A percentile compares a stretch with the other conserved stretches of the same genome.
phyloP scores from a whole-genome alignment of 306 rosid species.

The Cercis canadensis region DNA sequence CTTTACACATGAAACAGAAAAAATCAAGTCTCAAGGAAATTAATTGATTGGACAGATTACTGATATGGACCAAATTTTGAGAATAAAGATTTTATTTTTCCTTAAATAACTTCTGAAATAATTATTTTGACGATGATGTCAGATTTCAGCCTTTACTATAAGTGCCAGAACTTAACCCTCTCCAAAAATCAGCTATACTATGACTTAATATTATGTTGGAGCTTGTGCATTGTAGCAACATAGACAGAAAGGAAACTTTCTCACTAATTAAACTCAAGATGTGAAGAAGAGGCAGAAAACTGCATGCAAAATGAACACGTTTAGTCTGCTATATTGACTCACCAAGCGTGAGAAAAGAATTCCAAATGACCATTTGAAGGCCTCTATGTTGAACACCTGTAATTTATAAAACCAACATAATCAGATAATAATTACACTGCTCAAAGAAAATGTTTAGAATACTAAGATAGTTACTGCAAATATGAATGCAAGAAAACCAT shows the following conservation, averaged over 20 bases:
- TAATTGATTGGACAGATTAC: neutral
- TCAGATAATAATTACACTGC: slow-evolving; percentile 11
- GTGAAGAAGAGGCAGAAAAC: slow-evolving; percentile 21
- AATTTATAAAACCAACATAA: slow-evolving; percentile 41
- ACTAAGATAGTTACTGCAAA: neutral
- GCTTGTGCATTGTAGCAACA: neutral
- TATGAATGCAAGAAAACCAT: slow-evolving; percentile 1
- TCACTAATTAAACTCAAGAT: neutral
- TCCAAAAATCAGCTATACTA: slow-evolving; percentile 6
- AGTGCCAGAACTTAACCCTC: no score
- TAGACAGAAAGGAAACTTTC: neutral
- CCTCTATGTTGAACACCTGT: slow-evolving; percentile 88
- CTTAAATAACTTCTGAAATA: slow-evolving; percentile 6
- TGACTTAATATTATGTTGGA: slow-evolving; percentile 11
- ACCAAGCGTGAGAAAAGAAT: slow-evolving; percentile 98
- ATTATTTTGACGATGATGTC: no score
- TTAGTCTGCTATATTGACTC: slow-evolving; percentile 45
- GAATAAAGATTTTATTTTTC: slow-evolving; percentile 10
- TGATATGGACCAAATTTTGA: slow-evolving; percentile 21
- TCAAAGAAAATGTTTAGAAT: slow-evolving; percentile 15
- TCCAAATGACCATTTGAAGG: slow-evolving; percentile 98
- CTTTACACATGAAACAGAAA: slow-evolving; percentile 20
- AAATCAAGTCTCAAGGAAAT: slow-evolving; percentile 20
- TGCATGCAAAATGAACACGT: neutral
- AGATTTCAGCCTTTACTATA: no score